phyloP scores from a whole-genome alignment of 2,329 filamentous ascomycete genomes.

The Penicillium thymicola region DNA sequence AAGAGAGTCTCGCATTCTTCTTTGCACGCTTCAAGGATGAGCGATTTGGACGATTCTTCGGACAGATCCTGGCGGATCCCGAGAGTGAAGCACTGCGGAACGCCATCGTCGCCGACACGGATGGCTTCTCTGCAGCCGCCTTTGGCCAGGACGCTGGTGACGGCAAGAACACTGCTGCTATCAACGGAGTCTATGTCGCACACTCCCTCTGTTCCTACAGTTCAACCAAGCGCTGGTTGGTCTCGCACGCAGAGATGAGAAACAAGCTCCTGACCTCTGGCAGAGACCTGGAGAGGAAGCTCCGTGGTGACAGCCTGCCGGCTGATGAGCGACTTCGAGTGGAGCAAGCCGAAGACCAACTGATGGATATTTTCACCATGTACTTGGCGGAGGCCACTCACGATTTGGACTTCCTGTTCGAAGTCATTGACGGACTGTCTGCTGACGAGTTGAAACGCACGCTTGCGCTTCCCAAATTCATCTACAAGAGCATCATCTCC shows the following conservation, averaged over 20 bases:
- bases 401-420: slow-evolving; percentile 80
- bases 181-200: slow-evolving; percentile 85
- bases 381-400: slow-evolving; percentile 71
- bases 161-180: slow-evolving; percentile 70
- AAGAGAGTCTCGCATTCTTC: slow-evolving; percentile 80
- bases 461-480: slow-evolving; percentile 72
- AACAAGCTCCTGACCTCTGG: slow-evolving; percentile 60
- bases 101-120: slow-evolving; percentile 68
- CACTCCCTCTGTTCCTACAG: slow-evolving; percentile 70
- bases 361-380: slow-evolving; percentile 79
- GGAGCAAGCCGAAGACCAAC: slow-evolving; percentile 82
- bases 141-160: slow-evolving; percentile 63
- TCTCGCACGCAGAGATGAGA: slow-evolving; percentile 56
- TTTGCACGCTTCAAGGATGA: slow-evolving; percentile 76
- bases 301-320: slow-evolving; percentile 67
- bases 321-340: slow-evolving; percentile 74
- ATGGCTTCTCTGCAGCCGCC: slow-evolving; percentile 65
- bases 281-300: slow-evolving; percentile 72
- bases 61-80: slow-evolving; percentile 75
- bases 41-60: slow-evolving; percentile 84
- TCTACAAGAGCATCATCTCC: slow-evolving; percentile 80
- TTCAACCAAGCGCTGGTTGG: slow-evolving; percentile 64
- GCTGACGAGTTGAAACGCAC: slow-evolving; percentile 76
- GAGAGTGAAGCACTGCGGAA: slow-evolving; percentile 73
- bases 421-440: slow-evolving; percentile 78